A percentile compares a stretch with the other conserved stretches of the same genome.
Evolutionary conservation across 306 rosid species (phyloP).

Genomic region (Oxytropis ochrocephala): DNA sequence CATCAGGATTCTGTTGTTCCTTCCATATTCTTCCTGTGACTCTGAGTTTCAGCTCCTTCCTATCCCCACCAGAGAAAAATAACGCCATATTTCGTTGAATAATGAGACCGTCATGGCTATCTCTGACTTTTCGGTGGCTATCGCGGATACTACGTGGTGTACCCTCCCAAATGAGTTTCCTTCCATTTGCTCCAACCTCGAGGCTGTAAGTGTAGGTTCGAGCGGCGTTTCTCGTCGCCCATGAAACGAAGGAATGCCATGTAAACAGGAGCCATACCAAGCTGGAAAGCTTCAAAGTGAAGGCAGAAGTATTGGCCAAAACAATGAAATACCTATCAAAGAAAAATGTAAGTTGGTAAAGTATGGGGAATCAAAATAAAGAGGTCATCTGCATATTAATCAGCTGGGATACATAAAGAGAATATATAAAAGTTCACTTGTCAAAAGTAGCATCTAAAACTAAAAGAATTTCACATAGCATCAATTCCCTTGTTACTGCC

Average conservation of each 20-base stretch:
- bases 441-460: neutral
- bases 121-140: constrained; percentile 79
- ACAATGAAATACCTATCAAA: constrained; percentile 64
- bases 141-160: constrained; percentile 73
- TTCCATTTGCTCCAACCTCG: constrained; percentile 65
- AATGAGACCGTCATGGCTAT: constrained; percentile 72
- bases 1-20: constrained; percentile 66
- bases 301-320: constrained; percentile 63
- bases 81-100: constrained; percentile 79
- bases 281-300: constrained; percentile 67
- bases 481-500: neutral
- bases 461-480: neutral
- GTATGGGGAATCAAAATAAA: neutral
- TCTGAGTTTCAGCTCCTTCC: constrained; percentile 78
- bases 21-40: constrained; percentile 84
- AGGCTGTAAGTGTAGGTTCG: constrained; percentile 71
- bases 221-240: constrained; percentile 77
- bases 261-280: constrained; percentile 78
- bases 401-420: neutral
- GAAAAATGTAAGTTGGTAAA: constrained; percentile 1
- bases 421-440: neutral
- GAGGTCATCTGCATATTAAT: neutral
- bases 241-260: constrained; percentile 79
- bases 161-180: constrained; percentile 79
- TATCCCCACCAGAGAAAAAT: constrained; percentile 74